Conservation (phyloP, 1,284 basidiomycete species). For the Rhodotorula sp. region DNA sequence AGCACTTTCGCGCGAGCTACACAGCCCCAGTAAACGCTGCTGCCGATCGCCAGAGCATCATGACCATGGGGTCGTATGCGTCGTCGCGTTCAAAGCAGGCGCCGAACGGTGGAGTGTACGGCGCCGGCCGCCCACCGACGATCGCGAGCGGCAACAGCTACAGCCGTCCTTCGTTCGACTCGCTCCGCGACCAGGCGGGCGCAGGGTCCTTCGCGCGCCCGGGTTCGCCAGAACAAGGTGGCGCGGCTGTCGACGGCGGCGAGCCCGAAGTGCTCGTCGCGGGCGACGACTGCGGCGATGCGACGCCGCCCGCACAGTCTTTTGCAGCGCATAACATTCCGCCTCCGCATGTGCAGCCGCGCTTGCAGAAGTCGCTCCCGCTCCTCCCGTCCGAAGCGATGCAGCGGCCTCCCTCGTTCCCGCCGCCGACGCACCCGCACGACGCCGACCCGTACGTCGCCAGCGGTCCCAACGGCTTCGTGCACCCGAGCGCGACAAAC, state of each 20-base stretch:
- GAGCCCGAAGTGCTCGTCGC: slow-evolving; percentile 18
- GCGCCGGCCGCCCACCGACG: background rate
- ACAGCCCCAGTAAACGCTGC: slow-evolving; percentile 3
- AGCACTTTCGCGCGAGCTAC: slow-evolving; percentile 21
- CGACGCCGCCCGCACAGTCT: background rate
- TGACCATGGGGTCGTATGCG: slow-evolving; percentile 23
- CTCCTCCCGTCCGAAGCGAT: slow-evolving; percentile 21
- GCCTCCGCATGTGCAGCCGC: slow-evolving; percentile 3
- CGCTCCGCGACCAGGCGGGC: slow-evolving; percentile 4
- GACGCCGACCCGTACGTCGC: background rate
- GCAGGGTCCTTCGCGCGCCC: background rate
- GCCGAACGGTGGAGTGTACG: background rate
- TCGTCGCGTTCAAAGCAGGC: slow-evolving; percentile 17
- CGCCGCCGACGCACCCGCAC: background rate
- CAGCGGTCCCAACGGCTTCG: background rate
- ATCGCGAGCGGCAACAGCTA: slow-evolving; percentile 7
- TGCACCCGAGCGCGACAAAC: background rate
- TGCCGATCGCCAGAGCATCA: slow-evolving; percentile 30
- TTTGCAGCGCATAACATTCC: background rate
- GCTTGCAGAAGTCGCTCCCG: slow-evolving; percentile 29
- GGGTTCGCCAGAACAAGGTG: background rate
- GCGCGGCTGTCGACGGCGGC: slow-evolving; percentile 4
- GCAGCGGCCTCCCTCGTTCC: background rate
- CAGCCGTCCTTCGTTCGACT: slow-evolving; percentile 15
- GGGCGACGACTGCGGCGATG: slow-evolving; percentile 3